These are phyloP conservation scores for Talaromyces sp. DNA, from an alignment of 2,329 filamentous ascomycete genomes.

Conservation along the genomic window DNA sequence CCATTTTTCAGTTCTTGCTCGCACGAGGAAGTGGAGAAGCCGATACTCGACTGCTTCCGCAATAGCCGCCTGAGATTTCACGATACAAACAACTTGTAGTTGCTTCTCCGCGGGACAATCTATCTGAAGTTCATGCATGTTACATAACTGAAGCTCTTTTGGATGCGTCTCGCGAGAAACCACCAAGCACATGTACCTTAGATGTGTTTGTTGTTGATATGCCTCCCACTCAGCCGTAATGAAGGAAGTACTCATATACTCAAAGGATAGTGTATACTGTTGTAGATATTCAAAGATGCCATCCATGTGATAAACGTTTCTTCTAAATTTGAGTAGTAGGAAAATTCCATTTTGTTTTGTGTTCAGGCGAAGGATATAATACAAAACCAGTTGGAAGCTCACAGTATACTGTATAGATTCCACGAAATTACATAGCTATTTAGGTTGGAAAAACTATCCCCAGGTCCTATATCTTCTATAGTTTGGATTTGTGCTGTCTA, in stretches of 20 bases:
- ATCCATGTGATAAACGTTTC: background rate
- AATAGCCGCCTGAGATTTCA: no score
- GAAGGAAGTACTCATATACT: constrained; percentile 61
- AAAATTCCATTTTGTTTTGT: background rate
- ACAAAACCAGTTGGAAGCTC: background rate
- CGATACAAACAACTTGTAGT: no score
- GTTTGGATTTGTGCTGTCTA: background rate
- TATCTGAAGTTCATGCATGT: no score
- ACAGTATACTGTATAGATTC: background rate
- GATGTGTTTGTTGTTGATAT: constrained; percentile 64
- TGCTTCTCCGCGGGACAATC: no score
- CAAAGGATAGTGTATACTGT: background rate
- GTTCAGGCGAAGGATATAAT: background rate
- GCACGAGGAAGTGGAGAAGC: no score
- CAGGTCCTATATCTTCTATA: background rate
- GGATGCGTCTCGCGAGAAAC: no score
- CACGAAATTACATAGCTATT: background rate
- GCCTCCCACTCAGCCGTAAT: constrained; percentile 58
- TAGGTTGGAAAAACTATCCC: background rate
- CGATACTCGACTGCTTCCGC: no score
- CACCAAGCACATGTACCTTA: constrained; percentile 50
- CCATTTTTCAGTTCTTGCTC: no score
- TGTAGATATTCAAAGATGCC: background rate
- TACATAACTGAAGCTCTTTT: no score
- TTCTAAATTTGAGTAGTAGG: background rate